Percentiles rank a stretch among this genome's conserved stretches.
These are phyloP conservation scores for Yarrowia phangngaensis DNA, from an alignment of 805 yeast genomes.

Conservation along the genomic window DNA sequence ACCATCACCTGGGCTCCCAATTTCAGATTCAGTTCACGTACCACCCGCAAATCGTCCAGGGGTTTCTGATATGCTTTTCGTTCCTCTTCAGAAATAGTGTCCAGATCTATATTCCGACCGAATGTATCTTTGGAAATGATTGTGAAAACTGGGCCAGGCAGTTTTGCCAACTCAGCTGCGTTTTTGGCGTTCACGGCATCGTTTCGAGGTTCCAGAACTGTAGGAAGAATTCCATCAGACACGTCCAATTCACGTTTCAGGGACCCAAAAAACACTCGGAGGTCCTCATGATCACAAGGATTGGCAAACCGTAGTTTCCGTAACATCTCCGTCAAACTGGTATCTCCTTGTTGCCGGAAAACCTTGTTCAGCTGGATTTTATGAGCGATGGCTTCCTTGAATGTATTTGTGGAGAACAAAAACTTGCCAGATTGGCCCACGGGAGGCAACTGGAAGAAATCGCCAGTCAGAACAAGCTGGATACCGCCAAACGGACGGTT, in stretches of 20 bases:
- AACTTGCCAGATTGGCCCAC: constrained; percentile 45
- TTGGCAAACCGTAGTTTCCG: constrained; percentile 76
- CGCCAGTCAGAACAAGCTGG: constrained; percentile 85
- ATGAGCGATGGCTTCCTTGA: constrained; percentile 61
- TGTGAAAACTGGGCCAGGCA: constrained; percentile 47
- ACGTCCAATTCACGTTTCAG: constrained; percentile 53
- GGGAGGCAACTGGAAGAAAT: constrained; percentile 93
- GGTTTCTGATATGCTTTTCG: constrained; percentile 33
- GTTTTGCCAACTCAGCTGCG: constrained; percentile 45
- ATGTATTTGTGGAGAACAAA: constrained; percentile 69
- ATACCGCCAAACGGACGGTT: constrained; percentile 85
- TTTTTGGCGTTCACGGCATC: constrained; percentile 79
- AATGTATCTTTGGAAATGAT: background rate
- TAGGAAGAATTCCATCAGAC: constrained; percentile 78
- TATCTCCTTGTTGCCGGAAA: constrained; percentile 75
- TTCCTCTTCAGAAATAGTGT: constrained; percentile 42
- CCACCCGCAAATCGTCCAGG: constrained; percentile 67
- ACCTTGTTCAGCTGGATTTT: constrained; percentile 70
- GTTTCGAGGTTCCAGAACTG: constrained; percentile 82
- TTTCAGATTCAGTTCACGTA: constrained; percentile 58
- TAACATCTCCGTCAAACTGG: constrained; percentile 67
- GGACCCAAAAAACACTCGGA: constrained; percentile 47
- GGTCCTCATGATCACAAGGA: constrained; percentile 44
- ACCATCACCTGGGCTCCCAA: constrained; percentile 91
- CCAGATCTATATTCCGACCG: constrained; percentile 43